Evolutionary conservation across 306 rosid species (phyloP).

Genomic region (Alnus glutinosa): DNA sequence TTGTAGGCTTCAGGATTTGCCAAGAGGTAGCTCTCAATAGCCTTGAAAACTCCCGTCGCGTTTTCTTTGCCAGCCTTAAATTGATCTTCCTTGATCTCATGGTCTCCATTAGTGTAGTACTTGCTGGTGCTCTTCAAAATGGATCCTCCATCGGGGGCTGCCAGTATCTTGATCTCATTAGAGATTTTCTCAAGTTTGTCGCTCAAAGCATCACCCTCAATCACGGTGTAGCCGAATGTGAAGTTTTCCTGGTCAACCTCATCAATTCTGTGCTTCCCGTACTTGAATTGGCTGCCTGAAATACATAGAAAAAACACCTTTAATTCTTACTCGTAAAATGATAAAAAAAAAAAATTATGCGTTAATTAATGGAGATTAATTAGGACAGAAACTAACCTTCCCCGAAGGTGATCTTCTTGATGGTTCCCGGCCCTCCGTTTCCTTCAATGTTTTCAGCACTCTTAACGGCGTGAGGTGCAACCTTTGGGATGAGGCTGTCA

Average conservation of each 20-base stretch:
- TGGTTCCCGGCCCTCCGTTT: slow-evolving; percentile 53
- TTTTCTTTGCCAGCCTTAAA: slow-evolving; percentile 46
- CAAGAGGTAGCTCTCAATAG: slow-evolving; percentile 42
- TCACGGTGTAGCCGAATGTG: slow-evolving; percentile 33
- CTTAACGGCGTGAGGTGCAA: slow-evolving; percentile 30
- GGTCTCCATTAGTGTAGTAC: slow-evolving; percentile 41
- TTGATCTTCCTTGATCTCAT: slow-evolving; percentile 25
- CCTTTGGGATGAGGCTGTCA: slow-evolving; percentile 45
- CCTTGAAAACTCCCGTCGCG: slow-evolving; percentile 39
- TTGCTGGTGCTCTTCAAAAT: slow-evolving; percentile 35
- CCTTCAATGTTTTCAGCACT: slow-evolving; percentile 45
- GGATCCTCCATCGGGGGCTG: slow-evolving; percentile 39
- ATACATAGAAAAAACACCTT: neutral
- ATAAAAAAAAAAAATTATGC: neutral
- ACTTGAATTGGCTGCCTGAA: slow-evolving; percentile 32
- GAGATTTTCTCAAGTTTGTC: slow-evolving; percentile 44
- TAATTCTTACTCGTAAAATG: neutral
- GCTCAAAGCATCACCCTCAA: slow-evolving; percentile 40
- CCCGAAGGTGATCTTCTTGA: slow-evolving; percentile 44
- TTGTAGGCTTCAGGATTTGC: slow-evolving; percentile 36
- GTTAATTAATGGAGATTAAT: neutral
- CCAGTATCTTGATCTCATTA: slow-evolving; percentile 35
- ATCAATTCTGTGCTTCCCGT: slow-evolving; percentile 45
- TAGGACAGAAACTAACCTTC: slow-evolving; percentile 12
- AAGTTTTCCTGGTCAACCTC: slow-evolving; percentile 34